Conservation (phyloP, 2,329 filamentous ascomycete genomes). For the Pseudomassariella vexata region DNA sequence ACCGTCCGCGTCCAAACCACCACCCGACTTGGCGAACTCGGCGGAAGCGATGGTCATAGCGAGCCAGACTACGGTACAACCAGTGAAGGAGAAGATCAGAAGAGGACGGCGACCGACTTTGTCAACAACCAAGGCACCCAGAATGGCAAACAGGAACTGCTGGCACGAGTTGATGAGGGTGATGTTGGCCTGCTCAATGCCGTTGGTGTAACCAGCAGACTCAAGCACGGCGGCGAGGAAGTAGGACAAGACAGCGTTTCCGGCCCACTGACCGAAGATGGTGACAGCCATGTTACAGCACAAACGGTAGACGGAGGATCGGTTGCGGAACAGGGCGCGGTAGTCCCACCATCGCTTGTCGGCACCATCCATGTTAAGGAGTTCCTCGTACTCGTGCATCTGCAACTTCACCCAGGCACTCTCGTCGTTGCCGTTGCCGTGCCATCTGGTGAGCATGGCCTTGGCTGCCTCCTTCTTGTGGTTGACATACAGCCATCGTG, state of each 20-base stretch:
- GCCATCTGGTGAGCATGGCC: slow-evolving; percentile 32
- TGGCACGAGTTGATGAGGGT: slow-evolving; percentile 46
- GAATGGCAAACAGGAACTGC: slow-evolving; percentile 41
- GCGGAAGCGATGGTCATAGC: slow-evolving; percentile 41
- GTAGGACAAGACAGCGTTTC: slow-evolving; percentile 35
- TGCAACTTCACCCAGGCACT: slow-evolving; percentile 39
- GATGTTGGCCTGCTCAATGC: slow-evolving; percentile 38
- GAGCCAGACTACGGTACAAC: slow-evolving; percentile 43
- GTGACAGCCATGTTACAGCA: slow-evolving; percentile 32
- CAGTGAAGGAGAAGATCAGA: slow-evolving; percentile 42
- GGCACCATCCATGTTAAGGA: slow-evolving; percentile 32
- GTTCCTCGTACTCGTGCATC: slow-evolving; percentile 33
- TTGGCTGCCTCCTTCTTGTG: slow-evolving; percentile 29
- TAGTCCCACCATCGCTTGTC: slow-evolving; percentile 42
- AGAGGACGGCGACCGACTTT: slow-evolving; percentile 45
- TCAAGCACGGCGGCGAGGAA: slow-evolving; percentile 45
- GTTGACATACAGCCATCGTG: slow-evolving; percentile 35
- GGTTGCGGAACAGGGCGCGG: slow-evolving; percentile 33
- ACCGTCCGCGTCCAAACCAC: slow-evolving; percentile 20
- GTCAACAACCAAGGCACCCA: slow-evolving; percentile 45
- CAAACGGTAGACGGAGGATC: slow-evolving; percentile 32
- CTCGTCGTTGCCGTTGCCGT: slow-evolving; percentile 37
- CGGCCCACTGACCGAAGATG: slow-evolving; percentile 39
- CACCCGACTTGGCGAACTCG: slow-evolving; percentile 26
- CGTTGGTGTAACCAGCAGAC: slow-evolving; percentile 40